Base-by-base conservation (phyloP, 2,329 filamentous ascomycete species). In the Fusarium sp. region DNA sequence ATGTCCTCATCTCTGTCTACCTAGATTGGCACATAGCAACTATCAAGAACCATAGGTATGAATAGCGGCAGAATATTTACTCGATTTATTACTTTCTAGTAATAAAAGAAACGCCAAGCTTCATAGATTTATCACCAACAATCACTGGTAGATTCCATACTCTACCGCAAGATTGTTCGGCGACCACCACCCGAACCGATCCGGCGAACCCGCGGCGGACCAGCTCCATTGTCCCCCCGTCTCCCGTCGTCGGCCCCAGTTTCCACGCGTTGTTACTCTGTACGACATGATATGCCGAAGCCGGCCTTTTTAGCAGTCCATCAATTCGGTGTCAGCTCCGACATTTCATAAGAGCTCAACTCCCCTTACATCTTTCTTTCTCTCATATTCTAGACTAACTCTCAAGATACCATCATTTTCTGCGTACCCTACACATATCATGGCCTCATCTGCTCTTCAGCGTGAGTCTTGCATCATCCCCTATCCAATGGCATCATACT, bases 391-490 rank as follows among this genome's bases (percentile, higher is more conserved):
- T 52, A 20, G 15, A 23, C 23, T 23, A 7, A 23, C 23, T 23
- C n/a, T 15, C 5, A 4, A 13, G 19, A 8, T 46, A 19, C 3
- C 37, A 33, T 22, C 37, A 44, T n/a, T 22, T n/a, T n/a, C 2
- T 4, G 20, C n/a, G 33, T 23, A 22, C 43, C 15, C 13, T 17
- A 17, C 11, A 44, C 22, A 32, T 19, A 54, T 17, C 17, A 73
- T 73, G 71, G 69, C 69, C 33, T 59, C 71, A 57, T 32, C 71
- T 50, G 39, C 59, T 49, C 67, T 73, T 27, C 71, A 73, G 48
- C 71, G 71, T 65, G 59, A 44, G 56, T 61, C n/a, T n/a, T 30
- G 47, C 25, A 19, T 37, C 27, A 22, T 19, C 11, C n/a, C 19
- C 8, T 13, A 25, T 14, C 32, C 4, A n/a, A n/a, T 6, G 8